These are phyloP conservation scores for Darksidea phi DNA, from an alignment of 495 filamentous ascomycete species.

Conservation along the genomic window DNA sequence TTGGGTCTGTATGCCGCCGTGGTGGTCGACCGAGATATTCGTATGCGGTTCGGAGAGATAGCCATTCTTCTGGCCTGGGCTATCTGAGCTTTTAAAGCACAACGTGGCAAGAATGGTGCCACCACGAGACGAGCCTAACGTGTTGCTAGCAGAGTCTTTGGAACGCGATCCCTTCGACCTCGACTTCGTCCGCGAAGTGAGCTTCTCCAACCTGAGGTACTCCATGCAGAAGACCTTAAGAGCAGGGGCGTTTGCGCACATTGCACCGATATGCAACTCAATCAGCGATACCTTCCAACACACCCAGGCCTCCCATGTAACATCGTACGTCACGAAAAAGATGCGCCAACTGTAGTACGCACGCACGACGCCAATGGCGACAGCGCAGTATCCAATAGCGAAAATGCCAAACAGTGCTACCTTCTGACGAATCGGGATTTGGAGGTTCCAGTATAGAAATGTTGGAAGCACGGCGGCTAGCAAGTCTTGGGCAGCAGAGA, in stretches of 20 bases:
- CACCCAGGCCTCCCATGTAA: constrained; percentile 18
- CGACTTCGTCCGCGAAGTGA: constrained; percentile 16
- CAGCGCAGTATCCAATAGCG: constrained; percentile 24
- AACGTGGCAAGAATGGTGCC: neutral
- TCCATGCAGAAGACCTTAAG: constrained; percentile 31
- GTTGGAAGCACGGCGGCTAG: constrained; percentile 25
- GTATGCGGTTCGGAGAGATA: constrained; percentile 8
- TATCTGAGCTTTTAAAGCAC: neutral
- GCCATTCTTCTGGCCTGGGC: neutral
- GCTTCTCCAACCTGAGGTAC: constrained; percentile 13
- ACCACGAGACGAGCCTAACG: neutral
- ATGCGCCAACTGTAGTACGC: constrained; percentile 7
- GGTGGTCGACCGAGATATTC: constrained; percentile 1
- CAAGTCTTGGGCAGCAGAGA: constrained; percentile 32
- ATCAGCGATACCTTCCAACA: constrained; percentile 10
- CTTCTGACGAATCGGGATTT: constrained; percentile 32
- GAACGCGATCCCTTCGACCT: neutral
- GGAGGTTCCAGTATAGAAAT: constrained; percentile 35
- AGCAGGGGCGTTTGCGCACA: constrained; percentile 25
- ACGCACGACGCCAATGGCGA: constrained; percentile 15
- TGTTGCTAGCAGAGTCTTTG: neutral
- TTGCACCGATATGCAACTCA: constrained; percentile 22
- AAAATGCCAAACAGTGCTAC: constrained; percentile 29
- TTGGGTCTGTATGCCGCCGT: constrained; percentile 1
- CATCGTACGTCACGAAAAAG: constrained; percentile 28